Base-by-base conservation (phyloP, 2,329 filamentous ascomycete genomes). In the Ascochyta pisi region DNA sequence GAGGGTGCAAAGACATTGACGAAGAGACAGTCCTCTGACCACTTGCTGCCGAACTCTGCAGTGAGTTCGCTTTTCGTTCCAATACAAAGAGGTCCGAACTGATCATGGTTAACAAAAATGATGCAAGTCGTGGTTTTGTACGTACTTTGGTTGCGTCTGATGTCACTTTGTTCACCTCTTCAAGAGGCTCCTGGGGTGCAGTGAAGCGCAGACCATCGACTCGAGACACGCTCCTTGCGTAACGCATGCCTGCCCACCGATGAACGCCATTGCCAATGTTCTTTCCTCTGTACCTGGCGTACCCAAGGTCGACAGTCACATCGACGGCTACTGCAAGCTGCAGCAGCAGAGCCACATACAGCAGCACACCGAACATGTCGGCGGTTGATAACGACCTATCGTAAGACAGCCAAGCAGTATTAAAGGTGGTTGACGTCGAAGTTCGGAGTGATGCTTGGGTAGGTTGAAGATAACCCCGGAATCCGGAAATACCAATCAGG, bases 211-310 rank as follows among this genome's bases (percentile, higher is more conserved):
- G 50, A 29, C 73, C 71, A 19, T 74, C 67, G 22, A 70, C 46
- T 10, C 71, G 63, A 8, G 72, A 71, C 1, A 67, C 60, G 24
- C 58, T 68, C 19, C 72, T 64, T 37, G 90, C 90, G 77, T 86
- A 95, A 39, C 89, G 84, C 60, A 95, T 85, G 1, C 89, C 90
- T 7, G 91, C 81, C 89, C 89, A 94, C 71, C 88, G 82, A 2
- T 83, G 86, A 43, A 92, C 77, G 1, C 86, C 88, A 63, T 84
- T 84, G 0, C 74, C 63, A 1, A 82, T 77, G 1, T 78, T 68
- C 4, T 77, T 74, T 8, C 90, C 90, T 45, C 80, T 73, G 67
- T 92, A 92, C 24, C 79, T 83, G 27, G 87, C 83, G 69, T 92
- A 93, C 3, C 81, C 82, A 22, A 93, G 78, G 58, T 90, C 79